Evolutionary conservation across 352 stramenopile genomes (phyloP), one percentile per base, ranked within the genome.

Genomic region (Pythium angustatum): DNA sequence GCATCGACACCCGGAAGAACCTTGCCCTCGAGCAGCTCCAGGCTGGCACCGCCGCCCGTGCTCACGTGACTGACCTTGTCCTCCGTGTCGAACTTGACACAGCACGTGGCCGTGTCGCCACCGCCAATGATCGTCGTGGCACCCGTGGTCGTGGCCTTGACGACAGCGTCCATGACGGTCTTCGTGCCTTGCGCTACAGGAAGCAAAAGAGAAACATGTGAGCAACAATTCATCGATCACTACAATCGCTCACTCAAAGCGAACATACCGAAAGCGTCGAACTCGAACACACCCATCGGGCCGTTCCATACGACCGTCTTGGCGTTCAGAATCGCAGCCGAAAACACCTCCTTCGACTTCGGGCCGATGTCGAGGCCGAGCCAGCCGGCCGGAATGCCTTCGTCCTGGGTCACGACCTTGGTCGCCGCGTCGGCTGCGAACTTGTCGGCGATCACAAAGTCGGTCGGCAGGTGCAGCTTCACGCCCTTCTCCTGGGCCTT

Each of bases 261-360:
- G 54, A 8, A 76, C 68, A 59, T 90, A 77, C 85, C 81, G 68
- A 99, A 99, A 21, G 89, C 89, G 58, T 99, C 93, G 63, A 99
- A 98, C 83, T 99, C 98, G 77, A 99, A 99, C 48, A 99, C 98
- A 60, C 98, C 98, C 95, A 99, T 99, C 27, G 98, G 98, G 56
- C 98, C 98, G 85, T 99, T 99, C 98, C 98, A 99, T 58, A 99
- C 96, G 57, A 99, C 73, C 31, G 97, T 99, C 77, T 98, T 98
- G 66, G 91, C 88, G 51, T 82, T 78, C 12, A 75, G 49, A 28
- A 98, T 73, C 50, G 87, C 91, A 0, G 80, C 68, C 24, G 78
- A 75, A 63, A 98, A 98, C 14, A 66, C 69, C 49, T 94, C 78
- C 58, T 84, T 83, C 38, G 88, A 96, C 67, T 98, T 91, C 7